phyloP scores from a whole-genome alignment of 2,329 filamentous ascomycete species.

The Pseudogymnoascus sp. region DNA sequence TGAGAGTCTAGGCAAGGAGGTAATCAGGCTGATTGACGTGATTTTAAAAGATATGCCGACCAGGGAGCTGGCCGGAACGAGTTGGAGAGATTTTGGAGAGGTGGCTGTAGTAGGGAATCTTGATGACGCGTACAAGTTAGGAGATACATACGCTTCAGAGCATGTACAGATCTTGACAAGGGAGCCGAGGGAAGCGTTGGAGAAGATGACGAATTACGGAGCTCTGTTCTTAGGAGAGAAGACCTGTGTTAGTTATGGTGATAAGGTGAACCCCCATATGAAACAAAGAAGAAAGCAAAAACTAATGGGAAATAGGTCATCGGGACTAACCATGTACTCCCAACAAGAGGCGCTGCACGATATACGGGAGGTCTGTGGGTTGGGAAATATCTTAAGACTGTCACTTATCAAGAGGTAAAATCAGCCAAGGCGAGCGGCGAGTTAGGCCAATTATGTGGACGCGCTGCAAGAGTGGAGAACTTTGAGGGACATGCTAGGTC shows the following conservation, averaged over 20 bases:
- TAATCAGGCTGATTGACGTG: slow-evolving; percentile 33
- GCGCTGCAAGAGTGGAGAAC: slow-evolving; percentile 43
- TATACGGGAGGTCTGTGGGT: slow-evolving; percentile 50
- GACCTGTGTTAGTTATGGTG: slow-evolving; percentile 48
- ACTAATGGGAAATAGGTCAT: slow-evolving; percentile 35
- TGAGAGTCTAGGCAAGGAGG: slow-evolving; percentile 32
- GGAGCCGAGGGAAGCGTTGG: slow-evolving; percentile 40
- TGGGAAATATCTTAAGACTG: slow-evolving; percentile 45
- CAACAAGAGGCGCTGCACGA: slow-evolving; percentile 40
- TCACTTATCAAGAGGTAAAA: slow-evolving; percentile 47
- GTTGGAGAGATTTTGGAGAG: slow-evolving; percentile 42
- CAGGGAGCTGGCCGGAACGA: slow-evolving; percentile 35
- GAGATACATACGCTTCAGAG: slow-evolving; percentile 43
- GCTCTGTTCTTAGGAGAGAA: slow-evolving; percentile 45
- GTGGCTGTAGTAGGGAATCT: slow-evolving; percentile 37
- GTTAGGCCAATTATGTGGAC: slow-evolving; percentile 42
- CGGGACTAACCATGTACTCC: slow-evolving; percentile 49
- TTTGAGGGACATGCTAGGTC: slow-evolving; percentile 49
- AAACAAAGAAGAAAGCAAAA: neutral
- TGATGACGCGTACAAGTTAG: slow-evolving; percentile 38
- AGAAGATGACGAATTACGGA: slow-evolving; percentile 46
- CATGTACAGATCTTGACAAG: slow-evolving; percentile 46
- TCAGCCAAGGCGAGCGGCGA: slow-evolving; percentile 39
- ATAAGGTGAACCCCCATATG: slow-evolving; percentile 35
- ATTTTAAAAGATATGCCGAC: slow-evolving; percentile 37